Evolutionary conservation across 257 asterid genomes (phyloP).

Genomic region (Przewalskia tangutica): DNA sequence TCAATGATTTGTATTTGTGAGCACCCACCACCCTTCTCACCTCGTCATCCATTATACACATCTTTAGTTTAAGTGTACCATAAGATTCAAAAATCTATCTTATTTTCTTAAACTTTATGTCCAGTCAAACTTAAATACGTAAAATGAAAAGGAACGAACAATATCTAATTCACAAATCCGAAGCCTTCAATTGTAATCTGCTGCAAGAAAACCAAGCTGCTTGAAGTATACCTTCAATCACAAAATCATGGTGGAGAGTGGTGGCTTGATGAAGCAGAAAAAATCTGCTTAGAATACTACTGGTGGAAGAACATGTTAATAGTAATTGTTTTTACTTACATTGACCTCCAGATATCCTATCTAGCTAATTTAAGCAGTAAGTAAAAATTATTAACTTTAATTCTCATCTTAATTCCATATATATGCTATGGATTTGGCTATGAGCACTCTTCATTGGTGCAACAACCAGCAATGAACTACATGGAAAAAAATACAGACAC

Average conservation of each 20-base stretch:
- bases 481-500: background rate
- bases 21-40: background rate
- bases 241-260: background rate
- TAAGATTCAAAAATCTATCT: no score
- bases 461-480: background rate
- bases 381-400: background rate
- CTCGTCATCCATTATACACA: no score
- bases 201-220: background rate
- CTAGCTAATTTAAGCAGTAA: no score
- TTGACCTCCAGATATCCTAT: background rate
- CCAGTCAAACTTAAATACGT: no score
- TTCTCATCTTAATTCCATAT: background rate
- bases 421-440: background rate
- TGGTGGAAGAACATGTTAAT: background rate
- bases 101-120: no score
- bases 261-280: background rate
- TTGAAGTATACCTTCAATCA: background rate
- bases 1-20: background rate
- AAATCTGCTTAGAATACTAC: background rate
- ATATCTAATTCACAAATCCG: background rate
- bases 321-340: background rate
- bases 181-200: background rate
- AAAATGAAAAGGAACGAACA: no score
- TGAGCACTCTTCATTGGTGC: background rate
- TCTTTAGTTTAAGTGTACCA: no score